phyloP scores from a whole-genome alignment of 2,329 filamentous ascomycete genomes.

The Cadophora luteo-olivacea region DNA sequence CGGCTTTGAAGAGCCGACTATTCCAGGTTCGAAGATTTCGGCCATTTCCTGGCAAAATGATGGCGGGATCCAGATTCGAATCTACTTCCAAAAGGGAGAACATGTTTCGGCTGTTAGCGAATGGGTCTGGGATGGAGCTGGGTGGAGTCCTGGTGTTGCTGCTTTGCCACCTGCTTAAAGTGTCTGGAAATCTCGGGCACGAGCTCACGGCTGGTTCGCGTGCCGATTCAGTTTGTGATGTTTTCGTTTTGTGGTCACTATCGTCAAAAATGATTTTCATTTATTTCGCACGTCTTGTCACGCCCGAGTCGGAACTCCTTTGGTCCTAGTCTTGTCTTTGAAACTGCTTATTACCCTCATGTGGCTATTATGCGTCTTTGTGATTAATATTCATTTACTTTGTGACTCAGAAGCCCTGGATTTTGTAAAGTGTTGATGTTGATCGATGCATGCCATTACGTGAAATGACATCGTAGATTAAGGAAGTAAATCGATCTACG shows the following conservation, averaged over 20 bases:
- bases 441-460: no score
- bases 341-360: no score
- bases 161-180: conserved; percentile 22
- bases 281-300: background rate
- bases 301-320: background rate
- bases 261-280: background rate
- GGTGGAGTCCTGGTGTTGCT: conserved; percentile 11
- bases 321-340: no score
- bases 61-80: conserved; percentile 3
- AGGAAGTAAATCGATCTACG: no score
- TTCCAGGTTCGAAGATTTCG: conserved; percentile 18
- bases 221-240: background rate
- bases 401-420: no score
- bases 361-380: no score
- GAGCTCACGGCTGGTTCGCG: background rate
- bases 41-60: conserved; percentile 10
- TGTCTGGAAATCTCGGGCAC: background rate
- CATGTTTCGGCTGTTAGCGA: conserved; percentile 19
- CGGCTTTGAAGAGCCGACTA: conserved; percentile 12
- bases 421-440: no score
- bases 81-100: conserved; percentile 23
- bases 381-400: no score
- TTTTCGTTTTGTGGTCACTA: background rate
- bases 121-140: conserved; percentile 16
- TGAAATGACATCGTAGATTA: no score